A percentile compares a stretch with the other conserved stretches of the same genome.
phyloP scores from a whole-genome alignment of 2,329 filamentous ascomycete genomes.

The Neofusicoccum cordaticola region DNA sequence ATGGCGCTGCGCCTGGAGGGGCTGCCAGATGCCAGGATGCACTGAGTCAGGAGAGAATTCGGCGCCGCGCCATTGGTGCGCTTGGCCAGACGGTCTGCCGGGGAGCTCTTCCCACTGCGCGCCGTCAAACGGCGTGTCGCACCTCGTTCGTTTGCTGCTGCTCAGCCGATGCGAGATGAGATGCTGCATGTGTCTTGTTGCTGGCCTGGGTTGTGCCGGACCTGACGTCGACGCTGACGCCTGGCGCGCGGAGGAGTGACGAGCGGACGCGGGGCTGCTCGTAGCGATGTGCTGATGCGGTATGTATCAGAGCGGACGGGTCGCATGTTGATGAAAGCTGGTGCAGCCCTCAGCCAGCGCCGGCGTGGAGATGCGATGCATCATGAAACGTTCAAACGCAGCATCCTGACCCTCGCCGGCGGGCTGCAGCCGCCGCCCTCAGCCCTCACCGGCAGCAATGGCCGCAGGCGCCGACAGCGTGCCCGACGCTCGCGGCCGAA shows the following conservation, averaged over 20 bases:
- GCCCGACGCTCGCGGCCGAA: neutral
- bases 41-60: neutral
- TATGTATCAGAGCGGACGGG: constrained; percentile 7
- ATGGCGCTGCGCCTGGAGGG: neutral
- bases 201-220: neutral
- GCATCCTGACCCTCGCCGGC: no score
- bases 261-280: neutral
- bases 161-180: neutral
- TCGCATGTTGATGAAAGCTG: constrained; percentile 6
- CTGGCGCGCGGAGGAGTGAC: neutral
- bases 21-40: neutral
- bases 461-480: neutral
- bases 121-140: neutral
- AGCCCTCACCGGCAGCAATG: neutral
- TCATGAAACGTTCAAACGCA: neutral
- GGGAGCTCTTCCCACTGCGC: neutral
- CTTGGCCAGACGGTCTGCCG: neutral
- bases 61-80: neutral
- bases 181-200: neutral
- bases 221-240: neutral
- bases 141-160: neutral
- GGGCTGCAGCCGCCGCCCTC: no score
- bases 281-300: constrained; percentile 4
- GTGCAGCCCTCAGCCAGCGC: neutral
- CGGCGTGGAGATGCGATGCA: neutral